Base-by-base conservation (phyloP, 495 filamentous ascomycete species). In the Penicillium crystallinum region DNA sequence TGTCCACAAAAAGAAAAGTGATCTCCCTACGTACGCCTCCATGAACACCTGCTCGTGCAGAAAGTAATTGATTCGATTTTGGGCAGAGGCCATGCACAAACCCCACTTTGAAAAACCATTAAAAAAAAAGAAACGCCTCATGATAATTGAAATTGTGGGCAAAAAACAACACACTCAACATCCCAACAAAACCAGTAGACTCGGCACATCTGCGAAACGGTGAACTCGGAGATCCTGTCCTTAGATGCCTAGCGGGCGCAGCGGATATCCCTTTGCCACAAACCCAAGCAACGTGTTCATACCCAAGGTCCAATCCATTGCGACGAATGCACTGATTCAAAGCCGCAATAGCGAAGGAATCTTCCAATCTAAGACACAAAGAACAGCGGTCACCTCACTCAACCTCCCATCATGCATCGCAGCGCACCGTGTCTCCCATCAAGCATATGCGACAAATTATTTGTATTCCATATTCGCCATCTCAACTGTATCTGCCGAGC, bases 401-500 rank as follows among this genome's bases (percentile, higher is more conserved):
- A 18, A 25, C 37, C 9, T 12, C 17, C 34, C 40, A 48, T 56
- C 27, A 12, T 45, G 15, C 10, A 17, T 19, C 19, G 42, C 7
- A 46, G 11, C 37, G 11, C 35, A 29, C 34, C 23, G 23, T 33
- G 29, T 29, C 46, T 14, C 46, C 11, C 0, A 8, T 29, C 23
- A n/a, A 38, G 15, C n/a, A 18, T 18, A 30, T 48, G 34, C 23
- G 46, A 48, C 36, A 23, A 30, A 49, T 50, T 71, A 75, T 65
- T 75, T 75, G 61, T 75, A 66, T 42, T 67, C 67, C 34, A 77
- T 46, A 58, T 80, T 78, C 53, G 69, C 79, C 66, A 83, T 77
- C 58, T 84, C 83, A 27, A 81, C 79, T 19, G 74, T 78, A 49
- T 84, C 83, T 23, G 76, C 75, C 39, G 71, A 73, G 22, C 77